Evolutionary conservation across 257 asterid species (phyloP).

Genomic region (Solanum neorickii): DNA sequence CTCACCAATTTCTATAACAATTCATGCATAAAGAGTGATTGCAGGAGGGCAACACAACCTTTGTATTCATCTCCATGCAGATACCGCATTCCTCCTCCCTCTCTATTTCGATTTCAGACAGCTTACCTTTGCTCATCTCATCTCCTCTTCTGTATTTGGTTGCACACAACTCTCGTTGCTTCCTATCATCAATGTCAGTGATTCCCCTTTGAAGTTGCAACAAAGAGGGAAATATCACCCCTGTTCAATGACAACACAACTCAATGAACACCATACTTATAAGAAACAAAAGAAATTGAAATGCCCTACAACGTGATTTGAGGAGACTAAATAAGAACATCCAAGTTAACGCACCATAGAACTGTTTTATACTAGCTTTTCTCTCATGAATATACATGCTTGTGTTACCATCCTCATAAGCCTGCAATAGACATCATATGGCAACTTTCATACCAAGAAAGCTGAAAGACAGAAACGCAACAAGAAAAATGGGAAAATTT

Average conservation of each 20-base stretch:
- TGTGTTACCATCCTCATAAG: constrained; percentile 72
- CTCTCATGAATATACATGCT: constrained; percentile 70
- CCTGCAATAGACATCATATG: constrained; percentile 40
- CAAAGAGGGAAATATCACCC: constrained; percentile 86
- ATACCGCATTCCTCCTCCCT: constrained; percentile 96
- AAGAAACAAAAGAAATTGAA: neutral
- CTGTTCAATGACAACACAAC: constrained; percentile 19
- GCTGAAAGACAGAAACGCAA: neutral
- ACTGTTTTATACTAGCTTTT: constrained; percentile 69
- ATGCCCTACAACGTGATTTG: neutral
- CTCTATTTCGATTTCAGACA: constrained; percentile 74
- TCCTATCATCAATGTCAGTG: constrained; percentile 71
- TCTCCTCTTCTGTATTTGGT: constrained; percentile 43
- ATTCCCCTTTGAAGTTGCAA: constrained; percentile 76
- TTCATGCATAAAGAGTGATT: constrained; percentile 71
- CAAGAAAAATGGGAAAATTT: neutral
- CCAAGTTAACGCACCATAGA: constrained; percentile 55
- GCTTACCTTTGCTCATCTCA: constrained; percentile 57
- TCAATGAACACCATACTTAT: neutral
- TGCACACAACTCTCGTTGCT: constrained; percentile 60
- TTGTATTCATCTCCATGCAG: constrained; percentile 75
- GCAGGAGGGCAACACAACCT: constrained; percentile 82
- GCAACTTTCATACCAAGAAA: neutral
- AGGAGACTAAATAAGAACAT: neutral
- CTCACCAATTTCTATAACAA: constrained; percentile 76